Evolutionary conservation across 164 flowering plant genomes (phyloP).

Genomic region (Malania oleifera): DNA sequence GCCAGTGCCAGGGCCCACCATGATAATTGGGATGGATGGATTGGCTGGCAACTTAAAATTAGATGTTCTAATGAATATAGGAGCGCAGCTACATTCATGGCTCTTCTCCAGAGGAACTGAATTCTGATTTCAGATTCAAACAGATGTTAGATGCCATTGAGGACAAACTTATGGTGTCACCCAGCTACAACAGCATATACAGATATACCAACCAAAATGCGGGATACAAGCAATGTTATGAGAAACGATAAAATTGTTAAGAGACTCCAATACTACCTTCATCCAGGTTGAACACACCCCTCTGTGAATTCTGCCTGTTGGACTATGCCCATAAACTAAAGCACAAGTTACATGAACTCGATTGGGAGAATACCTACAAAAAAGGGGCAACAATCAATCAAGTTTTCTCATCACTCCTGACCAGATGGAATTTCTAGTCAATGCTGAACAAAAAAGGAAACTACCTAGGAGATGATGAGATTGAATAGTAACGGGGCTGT

Average conservation of each 20-base stretch:
- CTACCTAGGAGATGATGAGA: slow-evolving; percentile 90
- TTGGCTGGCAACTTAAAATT: slow-evolving; percentile 75
- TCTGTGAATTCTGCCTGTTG: slow-evolving; percentile 83
- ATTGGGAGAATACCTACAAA: slow-evolving; percentile 46
- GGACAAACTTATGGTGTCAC: no score
- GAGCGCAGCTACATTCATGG: slow-evolving; percentile 70
- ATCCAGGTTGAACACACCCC: slow-evolving; percentile 97
- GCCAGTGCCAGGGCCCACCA: slow-evolving; percentile 93
- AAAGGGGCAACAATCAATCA: slow-evolving; percentile 2
- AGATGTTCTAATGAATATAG: slow-evolving; percentile 71
- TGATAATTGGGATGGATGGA: slow-evolving; percentile 57
- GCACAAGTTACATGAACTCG: slow-evolving; percentile 91
- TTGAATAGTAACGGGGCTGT: slow-evolving; percentile 91
- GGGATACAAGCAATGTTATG: no score
- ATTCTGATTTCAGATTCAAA: slow-evolving; percentile 37
- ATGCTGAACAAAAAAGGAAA: slow-evolving; percentile 4
- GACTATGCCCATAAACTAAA: slow-evolving; percentile 68
- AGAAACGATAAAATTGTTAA: no score
- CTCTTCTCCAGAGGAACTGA: slow-evolving; percentile 56
- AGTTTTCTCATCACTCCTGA: no score
- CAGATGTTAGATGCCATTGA: slow-evolving; percentile 8
- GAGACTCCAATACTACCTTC: slow-evolving; percentile 55
- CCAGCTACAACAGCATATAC: no score
- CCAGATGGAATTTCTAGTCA: no score
- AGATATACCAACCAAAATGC: no score